phyloP scores from a whole-genome alignment of 768 basidiomycete genomes.

The Candolleomyces aberdarensis region DNA sequence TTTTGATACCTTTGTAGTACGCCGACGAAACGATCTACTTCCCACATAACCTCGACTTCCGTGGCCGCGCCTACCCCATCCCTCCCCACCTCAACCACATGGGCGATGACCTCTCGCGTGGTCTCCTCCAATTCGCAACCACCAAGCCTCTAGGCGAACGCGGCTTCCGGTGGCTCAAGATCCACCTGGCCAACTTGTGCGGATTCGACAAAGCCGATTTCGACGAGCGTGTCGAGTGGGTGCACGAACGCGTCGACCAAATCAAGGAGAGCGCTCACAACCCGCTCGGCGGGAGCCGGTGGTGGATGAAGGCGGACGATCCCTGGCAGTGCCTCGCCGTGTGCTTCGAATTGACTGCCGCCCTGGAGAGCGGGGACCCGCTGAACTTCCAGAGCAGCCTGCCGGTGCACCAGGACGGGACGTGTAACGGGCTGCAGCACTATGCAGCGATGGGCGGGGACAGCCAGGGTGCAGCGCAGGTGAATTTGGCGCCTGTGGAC shows the following conservation, averaged over 20 bases:
- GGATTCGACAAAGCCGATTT: constrained; percentile 96
- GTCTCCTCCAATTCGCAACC: constrained; percentile 81
- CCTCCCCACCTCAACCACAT: constrained; percentile 95
- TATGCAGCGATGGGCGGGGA: constrained; percentile 98
- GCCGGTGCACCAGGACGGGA: constrained; percentile 98
- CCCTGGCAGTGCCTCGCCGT: constrained; percentile 97
- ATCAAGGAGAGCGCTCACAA: constrained; percentile 80
- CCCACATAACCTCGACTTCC: constrained; percentile 96
- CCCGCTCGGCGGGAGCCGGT: constrained; percentile 73
- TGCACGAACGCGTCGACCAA: constrained; percentile 67
- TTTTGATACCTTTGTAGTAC: constrained; percentile 48
- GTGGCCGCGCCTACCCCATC: constrained; percentile 95
- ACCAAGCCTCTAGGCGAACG: constrained; percentile 75
- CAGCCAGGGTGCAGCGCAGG: constrained; percentile 80
- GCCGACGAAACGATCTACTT: constrained; percentile 85
- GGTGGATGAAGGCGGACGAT: constrained; percentile 93
- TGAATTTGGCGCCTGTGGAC: constrained; percentile 83
- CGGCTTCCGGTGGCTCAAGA: constrained; percentile 92
- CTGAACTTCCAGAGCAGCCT: constrained; percentile 61
- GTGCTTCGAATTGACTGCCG: constrained; percentile 84
- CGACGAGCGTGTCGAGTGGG: constrained; percentile 84
- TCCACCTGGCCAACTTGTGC: constrained; percentile 89
- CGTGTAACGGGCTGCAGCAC: constrained; percentile 97
- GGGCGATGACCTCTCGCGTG: constrained; percentile 90
- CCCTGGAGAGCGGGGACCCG: constrained; percentile 68